These are phyloP conservation scores for Acer negundo DNA, from an alignment of 345 rosid genomes.

Conservation along the genomic window DNA sequence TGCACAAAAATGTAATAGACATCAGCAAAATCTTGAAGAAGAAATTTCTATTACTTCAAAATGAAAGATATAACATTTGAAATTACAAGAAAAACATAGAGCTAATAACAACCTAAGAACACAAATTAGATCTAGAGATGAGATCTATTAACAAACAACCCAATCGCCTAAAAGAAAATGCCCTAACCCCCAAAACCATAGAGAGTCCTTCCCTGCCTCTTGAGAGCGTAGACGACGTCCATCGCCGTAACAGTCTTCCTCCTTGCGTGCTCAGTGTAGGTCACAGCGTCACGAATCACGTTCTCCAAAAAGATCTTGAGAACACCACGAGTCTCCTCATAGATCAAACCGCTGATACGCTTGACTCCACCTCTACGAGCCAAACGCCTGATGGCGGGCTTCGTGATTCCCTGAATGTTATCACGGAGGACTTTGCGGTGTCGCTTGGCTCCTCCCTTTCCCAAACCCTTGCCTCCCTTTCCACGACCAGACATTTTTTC, in stretches of 20 bases:
- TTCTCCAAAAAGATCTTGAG: conserved; percentile 60
- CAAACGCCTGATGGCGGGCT: conserved; percentile 50
- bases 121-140: conserved; percentile 16
- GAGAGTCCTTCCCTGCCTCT: conserved; percentile 48
- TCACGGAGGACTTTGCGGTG: conserved; percentile 59
- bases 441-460: conserved; percentile 62
- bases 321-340: conserved; percentile 57
- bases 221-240: conserved; percentile 46
- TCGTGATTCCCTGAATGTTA: conserved; percentile 61
- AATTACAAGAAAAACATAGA: background rate
- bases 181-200: conserved; percentile 40
- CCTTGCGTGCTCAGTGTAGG: conserved; percentile 49
- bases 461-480: conserved; percentile 66
- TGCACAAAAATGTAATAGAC: background rate
- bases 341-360: conserved; percentile 57
- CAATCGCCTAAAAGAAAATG: too few species aligned
- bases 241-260: conserved; percentile 51
- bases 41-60: background rate
- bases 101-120: background rate
- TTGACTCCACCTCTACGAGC: conserved; percentile 60
- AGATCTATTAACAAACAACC: conserved; percentile 19
- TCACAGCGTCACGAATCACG: conserved; percentile 46
- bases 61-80: background rate
- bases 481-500: conserved; percentile 56
- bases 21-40: too few species aligned